phyloP scores from a whole-genome alignment of 192 early-diverging fungal genomes.

The Jimgerdemannia flammicorona region DNA sequence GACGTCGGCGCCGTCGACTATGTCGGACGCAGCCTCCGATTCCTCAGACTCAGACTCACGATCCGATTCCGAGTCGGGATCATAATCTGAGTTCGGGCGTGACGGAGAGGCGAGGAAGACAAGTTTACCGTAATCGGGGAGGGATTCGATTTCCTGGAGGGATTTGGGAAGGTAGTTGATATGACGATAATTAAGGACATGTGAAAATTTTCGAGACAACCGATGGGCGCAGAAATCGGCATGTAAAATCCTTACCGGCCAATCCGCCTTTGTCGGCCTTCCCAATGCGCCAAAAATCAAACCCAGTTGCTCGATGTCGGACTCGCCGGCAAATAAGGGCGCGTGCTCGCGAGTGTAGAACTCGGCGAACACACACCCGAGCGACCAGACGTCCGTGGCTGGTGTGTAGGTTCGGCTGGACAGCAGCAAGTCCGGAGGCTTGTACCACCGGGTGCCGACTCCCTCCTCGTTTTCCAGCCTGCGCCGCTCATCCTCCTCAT shows the following conservation, averaged over 20 bases:
- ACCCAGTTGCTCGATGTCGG: constrained; percentile 43
- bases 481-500: background rate
- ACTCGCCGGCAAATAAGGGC: constrained; percentile 36
- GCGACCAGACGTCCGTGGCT: constrained; percentile 47
- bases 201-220: too few relatives aligned
- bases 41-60: background rate
- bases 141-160: background rate
- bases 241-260: background rate
- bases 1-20: background rate
- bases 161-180: too few relatives aligned
- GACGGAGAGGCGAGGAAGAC: background rate
- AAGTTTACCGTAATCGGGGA: constrained; percentile 3
- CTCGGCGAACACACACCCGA: constrained; percentile 45
- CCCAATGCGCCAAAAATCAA: constrained; percentile 39
- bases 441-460: constrained; percentile 29
- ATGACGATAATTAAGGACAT: too few relatives aligned
- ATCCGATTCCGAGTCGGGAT: background rate
- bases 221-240: background rate
- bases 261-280: constrained; percentile 20
- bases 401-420: constrained; percentile 34
- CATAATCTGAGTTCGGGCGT: background rate
- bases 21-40: background rate
- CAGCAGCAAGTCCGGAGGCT: constrained; percentile 45
- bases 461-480: constrained; percentile 3
- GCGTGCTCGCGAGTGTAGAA: constrained; percentile 23